A percentile compares a stretch with the other conserved stretches of the same genome.
phyloP scores from a whole-genome alignment of 1,284 basidiomycete genomes.

The Sporisorium reilianum region DNA sequence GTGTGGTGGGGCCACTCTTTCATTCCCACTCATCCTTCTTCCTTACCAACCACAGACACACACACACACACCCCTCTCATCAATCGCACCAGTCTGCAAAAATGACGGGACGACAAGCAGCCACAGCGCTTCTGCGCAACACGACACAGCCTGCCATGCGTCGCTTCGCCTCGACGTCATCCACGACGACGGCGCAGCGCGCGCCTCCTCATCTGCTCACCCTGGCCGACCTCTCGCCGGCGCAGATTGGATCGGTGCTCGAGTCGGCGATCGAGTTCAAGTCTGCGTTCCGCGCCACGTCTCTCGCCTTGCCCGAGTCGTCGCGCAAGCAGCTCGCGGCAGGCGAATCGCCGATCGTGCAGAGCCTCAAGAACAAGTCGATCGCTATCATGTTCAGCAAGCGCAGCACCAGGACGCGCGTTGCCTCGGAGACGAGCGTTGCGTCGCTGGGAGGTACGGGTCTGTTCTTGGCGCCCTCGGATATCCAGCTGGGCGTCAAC shows the following conservation, averaged over 20 bases:
- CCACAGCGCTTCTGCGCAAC: conserved; percentile 15
- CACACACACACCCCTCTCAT: conserved; percentile 1
- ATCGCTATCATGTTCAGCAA: conserved; percentile 93
- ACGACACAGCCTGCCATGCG: conserved; percentile 7
- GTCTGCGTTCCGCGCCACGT: conserved; percentile 74
- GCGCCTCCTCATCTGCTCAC: conserved; percentile 75
- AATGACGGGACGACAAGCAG: conserved; percentile 37
- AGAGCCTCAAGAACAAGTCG: conserved; percentile 81
- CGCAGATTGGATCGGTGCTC: conserved; percentile 78
- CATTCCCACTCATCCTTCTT: not conserved
- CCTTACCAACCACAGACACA: not conserved
- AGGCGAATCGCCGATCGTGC: conserved; percentile 46
- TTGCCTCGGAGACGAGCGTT: conserved; percentile 82
- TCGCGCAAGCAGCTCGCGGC: conserved; percentile 43
- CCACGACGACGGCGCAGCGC: conserved; percentile 11
- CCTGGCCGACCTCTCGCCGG: conserved; percentile 81
- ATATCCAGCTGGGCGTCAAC: conserved; percentile 97
- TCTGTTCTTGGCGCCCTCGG: conserved; percentile 88
- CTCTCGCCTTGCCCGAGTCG: conserved; percentile 26
- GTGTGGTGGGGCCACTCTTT: conserved; percentile 11
- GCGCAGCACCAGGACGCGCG: conserved; percentile 89
- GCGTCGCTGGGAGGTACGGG: conserved; percentile 77
- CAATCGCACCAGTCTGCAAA: not conserved
- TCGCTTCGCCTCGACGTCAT: conserved; percentile 36
- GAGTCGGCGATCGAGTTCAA: conserved; percentile 78